Evolutionary conservation across 805 yeast genomes (phyloP).

Genomic region (Spathaspora passalidarum): DNA sequence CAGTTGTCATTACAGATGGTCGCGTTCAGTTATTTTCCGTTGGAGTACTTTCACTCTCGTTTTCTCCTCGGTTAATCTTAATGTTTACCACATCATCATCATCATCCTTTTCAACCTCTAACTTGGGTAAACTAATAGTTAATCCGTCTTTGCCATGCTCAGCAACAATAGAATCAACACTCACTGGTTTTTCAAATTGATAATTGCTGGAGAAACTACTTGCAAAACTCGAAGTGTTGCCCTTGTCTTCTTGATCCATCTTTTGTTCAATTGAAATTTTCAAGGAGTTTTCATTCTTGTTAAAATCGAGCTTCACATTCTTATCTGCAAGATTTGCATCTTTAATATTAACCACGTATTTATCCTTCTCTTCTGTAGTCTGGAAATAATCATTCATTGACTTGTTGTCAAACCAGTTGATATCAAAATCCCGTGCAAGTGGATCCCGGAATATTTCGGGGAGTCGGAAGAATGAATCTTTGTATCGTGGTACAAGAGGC

Average conservation of each 20-base stretch:
- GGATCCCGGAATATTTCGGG: not conserved
- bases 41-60: not conserved
- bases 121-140: slow-evolving; percentile 2
- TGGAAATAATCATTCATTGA: not conserved
- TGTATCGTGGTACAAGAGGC: not conserved
- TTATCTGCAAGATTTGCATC: not conserved
- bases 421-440: not conserved
- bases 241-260: slow-evolving; percentile 1
- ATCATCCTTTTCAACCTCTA: not conserved
- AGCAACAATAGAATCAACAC: not conserved
- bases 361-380: slow-evolving; percentile 1
- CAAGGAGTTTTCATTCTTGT: not conserved
- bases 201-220: slow-evolving; percentile 2
- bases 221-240: not conserved
- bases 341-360: not conserved
- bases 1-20: no score
- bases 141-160: not conserved
- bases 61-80: not conserved
- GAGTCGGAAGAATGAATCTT: not conserved
- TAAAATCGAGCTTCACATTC: slow-evolving; percentile 1
- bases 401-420: not conserved
- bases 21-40: no score
- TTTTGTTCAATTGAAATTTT: not conserved
- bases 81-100: slow-evolving; percentile 2
- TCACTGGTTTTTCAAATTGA: slow-evolving; percentile 1